phyloP scores from a whole-genome alignment of 164 flowering plant genomes.

The Santalum album region DNA sequence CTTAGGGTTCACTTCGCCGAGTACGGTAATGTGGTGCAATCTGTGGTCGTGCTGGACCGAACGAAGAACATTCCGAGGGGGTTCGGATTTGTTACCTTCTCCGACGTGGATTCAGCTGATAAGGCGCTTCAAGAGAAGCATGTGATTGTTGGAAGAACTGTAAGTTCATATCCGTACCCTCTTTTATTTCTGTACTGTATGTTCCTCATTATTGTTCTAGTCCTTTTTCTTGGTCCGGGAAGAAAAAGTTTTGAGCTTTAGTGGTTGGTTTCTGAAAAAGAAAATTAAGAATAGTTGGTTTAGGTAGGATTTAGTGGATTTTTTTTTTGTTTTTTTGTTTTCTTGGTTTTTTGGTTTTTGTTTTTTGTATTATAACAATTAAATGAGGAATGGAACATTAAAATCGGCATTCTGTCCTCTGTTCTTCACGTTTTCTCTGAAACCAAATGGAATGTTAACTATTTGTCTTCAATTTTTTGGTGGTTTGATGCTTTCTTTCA shows the following conservation, averaged over 20 bases:
- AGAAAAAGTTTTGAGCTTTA: too few species aligned
- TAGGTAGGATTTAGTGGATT: too few species aligned
- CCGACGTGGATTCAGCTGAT: conserved; percentile 42
- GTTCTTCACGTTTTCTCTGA: not conserved
- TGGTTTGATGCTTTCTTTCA: not conserved
- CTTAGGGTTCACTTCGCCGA: conserved; percentile 44
- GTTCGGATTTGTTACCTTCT: conserved; percentile 58
- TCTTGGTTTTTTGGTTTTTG: too few species aligned
- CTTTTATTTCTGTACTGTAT: not conserved
- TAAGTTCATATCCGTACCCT: conserved; percentile 14
- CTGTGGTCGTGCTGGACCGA: conserved; percentile 36
- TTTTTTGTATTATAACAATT: too few species aligned
- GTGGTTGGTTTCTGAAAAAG: too few species aligned
- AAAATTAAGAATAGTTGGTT: too few species aligned
- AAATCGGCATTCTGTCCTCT: too few species aligned
- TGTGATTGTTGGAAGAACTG: conserved; percentile 47
- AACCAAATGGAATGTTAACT: not conserved
- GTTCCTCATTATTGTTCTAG: too few species aligned
- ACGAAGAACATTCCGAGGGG: conserved; percentile 39
- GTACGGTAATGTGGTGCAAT: conserved; percentile 42
- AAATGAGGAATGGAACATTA: too few species aligned
- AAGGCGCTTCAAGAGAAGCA: conserved; percentile 51
- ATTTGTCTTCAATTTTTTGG: not conserved
- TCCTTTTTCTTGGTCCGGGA: too few species aligned
- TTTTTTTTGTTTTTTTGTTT: too few species aligned